These are phyloP conservation scores for Penicillium hordei DNA, from an alignment of 2,329 filamentous ascomycete genomes.

Conservation along the genomic window DNA sequence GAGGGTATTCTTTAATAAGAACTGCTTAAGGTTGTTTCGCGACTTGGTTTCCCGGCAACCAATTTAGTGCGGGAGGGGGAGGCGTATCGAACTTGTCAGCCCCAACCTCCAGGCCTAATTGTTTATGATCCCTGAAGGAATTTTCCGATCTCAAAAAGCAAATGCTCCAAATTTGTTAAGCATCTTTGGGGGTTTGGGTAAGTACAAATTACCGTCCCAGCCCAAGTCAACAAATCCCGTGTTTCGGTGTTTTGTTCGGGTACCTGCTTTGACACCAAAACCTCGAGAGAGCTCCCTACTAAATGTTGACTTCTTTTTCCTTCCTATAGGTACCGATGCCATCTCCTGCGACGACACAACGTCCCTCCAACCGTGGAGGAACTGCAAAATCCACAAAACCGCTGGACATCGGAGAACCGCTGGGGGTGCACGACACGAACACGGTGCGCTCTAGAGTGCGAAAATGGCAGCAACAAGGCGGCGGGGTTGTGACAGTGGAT, in stretches of 20 bases:
- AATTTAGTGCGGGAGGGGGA: conserved; percentile 10
- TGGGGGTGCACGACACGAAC: conserved; percentile 61
- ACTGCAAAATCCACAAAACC: conserved; percentile 57
- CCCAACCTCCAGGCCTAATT: not conserved
- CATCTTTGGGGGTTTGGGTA: conserved; percentile 15
- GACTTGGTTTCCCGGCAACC: conserved; percentile 13
- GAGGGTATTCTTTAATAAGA: not conserved
- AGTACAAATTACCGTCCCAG: not conserved
- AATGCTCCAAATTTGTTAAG: conserved; percentile 15
- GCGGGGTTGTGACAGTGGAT: conserved; percentile 62
- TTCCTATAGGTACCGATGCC: conserved; percentile 39
- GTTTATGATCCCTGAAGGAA: conserved; percentile 12
- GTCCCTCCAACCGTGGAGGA: conserved; percentile 51
- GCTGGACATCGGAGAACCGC: conserved; percentile 50
- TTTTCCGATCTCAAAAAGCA: conserved; percentile 8
- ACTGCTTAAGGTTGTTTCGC: not conserved
- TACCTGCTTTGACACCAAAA: conserved; percentile 12
- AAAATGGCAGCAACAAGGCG: conserved; percentile 79
- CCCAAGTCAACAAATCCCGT: conserved; percentile 13
- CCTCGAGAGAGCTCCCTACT: not conserved
- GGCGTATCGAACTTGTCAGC: conserved; percentile 23
- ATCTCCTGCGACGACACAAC: conserved; percentile 39
- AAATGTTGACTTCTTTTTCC: not conserved
- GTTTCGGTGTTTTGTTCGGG: conserved; percentile 1
- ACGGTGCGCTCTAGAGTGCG: conserved; percentile 77